Conservation (phyloP, 2,329 filamentous ascomycete genomes). For the Dothistroma septosporum region DNA sequence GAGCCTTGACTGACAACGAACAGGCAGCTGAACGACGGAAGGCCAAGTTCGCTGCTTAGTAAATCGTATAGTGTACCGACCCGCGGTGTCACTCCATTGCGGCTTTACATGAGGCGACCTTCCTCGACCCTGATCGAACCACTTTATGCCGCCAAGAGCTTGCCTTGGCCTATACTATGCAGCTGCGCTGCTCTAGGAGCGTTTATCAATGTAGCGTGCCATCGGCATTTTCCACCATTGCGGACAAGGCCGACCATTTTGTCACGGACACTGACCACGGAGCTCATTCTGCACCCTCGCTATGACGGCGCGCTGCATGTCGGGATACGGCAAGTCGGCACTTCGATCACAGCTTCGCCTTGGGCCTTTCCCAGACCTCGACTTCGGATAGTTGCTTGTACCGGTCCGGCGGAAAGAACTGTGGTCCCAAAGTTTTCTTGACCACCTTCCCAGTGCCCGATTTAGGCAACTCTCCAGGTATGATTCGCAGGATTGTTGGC, state of each 20-base stretch:
- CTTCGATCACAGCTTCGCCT: slow-evolving; percentile 17
- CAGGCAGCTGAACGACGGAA: slow-evolving; percentile 43
- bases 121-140: neutral
- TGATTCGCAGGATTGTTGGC: slow-evolving; percentile 45
- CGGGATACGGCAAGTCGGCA: neutral
- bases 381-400: slow-evolving; percentile 24
- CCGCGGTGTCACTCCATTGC: no score
- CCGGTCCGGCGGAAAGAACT: slow-evolving; percentile 28
- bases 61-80: neutral
- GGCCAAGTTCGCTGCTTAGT: slow-evolving; percentile 38
- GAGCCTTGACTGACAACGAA: neutral
- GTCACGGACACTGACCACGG: neutral
- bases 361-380: slow-evolving; percentile 23
- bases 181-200: slow-evolving; percentile 17
- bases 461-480: slow-evolving; percentile 47
- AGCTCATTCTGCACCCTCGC: neutral
- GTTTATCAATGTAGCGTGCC: slow-evolving; percentile 10
- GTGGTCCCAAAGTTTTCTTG: slow-evolving; percentile 41
- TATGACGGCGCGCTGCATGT: neutral
- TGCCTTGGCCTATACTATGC: slow-evolving; percentile 5
- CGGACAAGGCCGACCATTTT: neutral
- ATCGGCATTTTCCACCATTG: slow-evolving; percentile 1
- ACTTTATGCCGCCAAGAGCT: neutral
- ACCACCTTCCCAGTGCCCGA: slow-evolving; percentile 49
- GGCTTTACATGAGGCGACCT: neutral